These are phyloP conservation scores for Russula sp. DNA, from an alignment of 768 basidiomycete species.

Conservation along the genomic window DNA sequence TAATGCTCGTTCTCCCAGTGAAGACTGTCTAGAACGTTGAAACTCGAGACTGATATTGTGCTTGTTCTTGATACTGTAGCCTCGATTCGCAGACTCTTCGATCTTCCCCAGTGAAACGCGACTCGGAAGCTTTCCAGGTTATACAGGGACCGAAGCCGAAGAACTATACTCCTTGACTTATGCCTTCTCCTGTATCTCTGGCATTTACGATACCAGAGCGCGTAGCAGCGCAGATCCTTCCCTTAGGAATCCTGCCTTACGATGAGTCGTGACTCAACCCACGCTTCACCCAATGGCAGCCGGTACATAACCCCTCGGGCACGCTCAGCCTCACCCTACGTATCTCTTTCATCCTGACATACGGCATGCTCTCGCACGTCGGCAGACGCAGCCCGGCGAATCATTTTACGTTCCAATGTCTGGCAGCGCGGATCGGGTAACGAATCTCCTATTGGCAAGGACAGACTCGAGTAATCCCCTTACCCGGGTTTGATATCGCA, in stretches of 20 bases:
- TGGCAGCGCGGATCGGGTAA: constrained; percentile 24
- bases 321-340: neutral
- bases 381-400: neutral
- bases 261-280: constrained; percentile 18
- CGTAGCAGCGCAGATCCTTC: constrained; percentile 25
- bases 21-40: neutral
- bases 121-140: constrained; percentile 25
- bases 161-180: constrained; percentile 22
- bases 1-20: neutral
- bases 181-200: constrained; percentile 27
- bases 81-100: constrained; percentile 26
- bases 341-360: neutral
- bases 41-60: neutral
- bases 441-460: constrained; percentile 18
- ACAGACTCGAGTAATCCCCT: constrained; percentile 12
- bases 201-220: constrained; percentile 25
- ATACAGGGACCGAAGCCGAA: constrained; percentile 7
- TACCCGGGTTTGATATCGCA: constrained; percentile 23
- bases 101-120: constrained; percentile 26
- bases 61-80: constrained; percentile 20
- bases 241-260: constrained; percentile 11
- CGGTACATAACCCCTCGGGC: constrained; percentile 18
- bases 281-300: constrained; percentile 19
- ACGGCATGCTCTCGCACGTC: constrained; percentile 12
- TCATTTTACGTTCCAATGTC: neutral